phyloP scores from a whole-genome alignment of 2,329 filamentous ascomycete genomes.

The Diaporthe caulivora region DNA sequence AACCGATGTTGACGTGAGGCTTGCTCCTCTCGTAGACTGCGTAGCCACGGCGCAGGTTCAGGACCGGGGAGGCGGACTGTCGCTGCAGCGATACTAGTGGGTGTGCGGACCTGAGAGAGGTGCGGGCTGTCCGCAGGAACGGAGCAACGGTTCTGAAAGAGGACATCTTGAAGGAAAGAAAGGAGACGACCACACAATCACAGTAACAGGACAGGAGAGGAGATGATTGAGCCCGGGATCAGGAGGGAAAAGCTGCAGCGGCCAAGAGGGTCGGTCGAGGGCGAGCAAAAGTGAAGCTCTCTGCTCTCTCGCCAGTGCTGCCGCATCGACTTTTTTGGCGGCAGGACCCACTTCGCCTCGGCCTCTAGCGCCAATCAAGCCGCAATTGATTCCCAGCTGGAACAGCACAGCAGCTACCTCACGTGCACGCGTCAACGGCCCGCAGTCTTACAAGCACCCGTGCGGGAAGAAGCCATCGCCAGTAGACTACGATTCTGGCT shows the following conservation, averaged over 20 bases:
- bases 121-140: constrained; percentile 85
- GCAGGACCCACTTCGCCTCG: constrained; percentile 30
- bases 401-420: not conserved
- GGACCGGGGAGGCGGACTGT: constrained; percentile 72
- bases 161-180: constrained; percentile 73
- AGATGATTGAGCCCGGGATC: constrained; percentile 29
- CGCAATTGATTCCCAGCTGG: constrained; percentile 32
- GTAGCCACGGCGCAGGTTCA: constrained; percentile 75
- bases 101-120: constrained; percentile 76
- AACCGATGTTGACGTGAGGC: constrained; percentile 98
- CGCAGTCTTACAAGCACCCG: not conserved
- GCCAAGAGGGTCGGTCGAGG: constrained; percentile 24
- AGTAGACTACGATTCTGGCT: no score
- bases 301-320: constrained; percentile 22
- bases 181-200: constrained; percentile 45
- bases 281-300: constrained; percentile 29
- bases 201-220: constrained; percentile 35
- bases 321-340: constrained; percentile 40
- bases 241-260: constrained; percentile 33
- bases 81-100: constrained; percentile 82
- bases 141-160: constrained; percentile 83
- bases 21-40: constrained; percentile 88
- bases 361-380: constrained; percentile 37
- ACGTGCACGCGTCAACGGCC: constrained; percentile 20
- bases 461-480: constrained; percentile 4